These are phyloP conservation scores for Geranium rotundifolium DNA, from an alignment of 345 rosid genomes.

Conservation along the genomic window DNA sequence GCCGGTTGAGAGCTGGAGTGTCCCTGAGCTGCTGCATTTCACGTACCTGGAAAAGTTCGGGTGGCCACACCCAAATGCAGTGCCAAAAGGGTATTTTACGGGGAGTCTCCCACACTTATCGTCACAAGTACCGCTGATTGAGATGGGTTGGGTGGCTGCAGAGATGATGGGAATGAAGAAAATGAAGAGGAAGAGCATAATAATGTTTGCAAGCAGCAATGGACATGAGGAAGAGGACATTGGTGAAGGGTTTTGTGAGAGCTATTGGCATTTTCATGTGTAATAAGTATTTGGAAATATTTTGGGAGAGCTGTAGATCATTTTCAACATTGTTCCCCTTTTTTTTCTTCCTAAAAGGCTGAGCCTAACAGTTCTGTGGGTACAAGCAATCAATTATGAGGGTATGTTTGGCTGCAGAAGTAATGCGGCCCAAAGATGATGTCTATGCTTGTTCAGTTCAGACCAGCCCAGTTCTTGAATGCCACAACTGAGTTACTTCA, in stretches of 20 bases:
- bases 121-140: conserved; percentile 24
- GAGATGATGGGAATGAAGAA: conserved; percentile 8
- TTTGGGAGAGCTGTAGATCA: background rate
- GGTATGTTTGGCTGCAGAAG: too few relatives aligned
- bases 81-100: conserved; percentile 39
- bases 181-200: conserved; percentile 17
- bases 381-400: conserved; percentile 15
- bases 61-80: conserved; percentile 44
- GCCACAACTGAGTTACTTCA: too few relatives aligned
- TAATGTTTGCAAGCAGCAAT: conserved; percentile 15
- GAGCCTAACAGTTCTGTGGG: conserved; percentile 18
- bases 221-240: conserved; percentile 25
- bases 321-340: conserved; percentile 10
- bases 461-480: too few relatives aligned
- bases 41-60: conserved; percentile 40
- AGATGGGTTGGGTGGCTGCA: conserved; percentile 15
- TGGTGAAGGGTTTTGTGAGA: conserved; percentile 11
- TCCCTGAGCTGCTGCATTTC: conserved; percentile 34
- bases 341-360: conserved; percentile 33
- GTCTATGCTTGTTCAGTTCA: too few relatives aligned
- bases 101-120: conserved; percentile 36
- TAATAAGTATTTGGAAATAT: conserved; percentile 1
- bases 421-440: too few relatives aligned
- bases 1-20: conserved; percentile 43
- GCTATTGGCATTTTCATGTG: background rate